These are phyloP conservation scores for Fusarium kyushuense DNA, from an alignment of 2,329 filamentous ascomycete species.

Conservation along the genomic window DNA sequence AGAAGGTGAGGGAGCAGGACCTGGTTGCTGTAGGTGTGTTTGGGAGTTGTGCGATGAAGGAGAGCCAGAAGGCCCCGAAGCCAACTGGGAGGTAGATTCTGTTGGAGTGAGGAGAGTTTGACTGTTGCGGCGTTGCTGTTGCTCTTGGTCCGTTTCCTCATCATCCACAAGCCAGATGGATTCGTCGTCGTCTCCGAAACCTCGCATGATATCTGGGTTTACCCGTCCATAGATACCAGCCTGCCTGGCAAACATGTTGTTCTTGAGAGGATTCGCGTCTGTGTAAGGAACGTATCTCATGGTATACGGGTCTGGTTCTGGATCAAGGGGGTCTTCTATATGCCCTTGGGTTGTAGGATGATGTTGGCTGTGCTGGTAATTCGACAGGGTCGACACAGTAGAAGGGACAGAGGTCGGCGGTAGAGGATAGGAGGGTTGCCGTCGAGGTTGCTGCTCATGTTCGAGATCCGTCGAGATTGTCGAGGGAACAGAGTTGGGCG, in stretches of 20 bases:
- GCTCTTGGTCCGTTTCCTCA: constrained; percentile 41
- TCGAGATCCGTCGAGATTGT: constrained; percentile 3
- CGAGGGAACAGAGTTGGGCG: constrained; percentile 8
- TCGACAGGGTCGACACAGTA: constrained; percentile 5
- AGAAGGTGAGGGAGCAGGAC: constrained; percentile 16
- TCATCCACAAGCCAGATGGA: constrained; percentile 50
- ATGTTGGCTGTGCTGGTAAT: constrained; percentile 1
- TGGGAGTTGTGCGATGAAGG: neutral
- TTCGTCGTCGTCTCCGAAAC: constrained; percentile 50
- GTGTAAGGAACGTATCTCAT: constrained; percentile 43
- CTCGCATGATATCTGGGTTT: constrained; percentile 49
- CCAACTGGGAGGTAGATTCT: neutral
- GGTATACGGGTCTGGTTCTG: constrained; percentile 19
- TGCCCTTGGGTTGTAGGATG: neutral
- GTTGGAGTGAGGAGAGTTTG: neutral
- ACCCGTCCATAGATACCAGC: constrained; percentile 48
- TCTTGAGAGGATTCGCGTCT: constrained; percentile 44
- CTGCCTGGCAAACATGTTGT: constrained; percentile 46
- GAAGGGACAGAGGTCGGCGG: constrained; percentile 10
- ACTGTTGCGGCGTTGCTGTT: neutral
- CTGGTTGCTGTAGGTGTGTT: constrained; percentile 20
- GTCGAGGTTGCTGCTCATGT: constrained; percentile 2
- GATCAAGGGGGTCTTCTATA: neutral
- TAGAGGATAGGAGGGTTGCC: neutral
- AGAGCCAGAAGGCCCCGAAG: neutral